phyloP scores from a whole-genome alignment of 2,329 filamentous ascomycete genomes.

The Apiospora kogelbergensis region DNA sequence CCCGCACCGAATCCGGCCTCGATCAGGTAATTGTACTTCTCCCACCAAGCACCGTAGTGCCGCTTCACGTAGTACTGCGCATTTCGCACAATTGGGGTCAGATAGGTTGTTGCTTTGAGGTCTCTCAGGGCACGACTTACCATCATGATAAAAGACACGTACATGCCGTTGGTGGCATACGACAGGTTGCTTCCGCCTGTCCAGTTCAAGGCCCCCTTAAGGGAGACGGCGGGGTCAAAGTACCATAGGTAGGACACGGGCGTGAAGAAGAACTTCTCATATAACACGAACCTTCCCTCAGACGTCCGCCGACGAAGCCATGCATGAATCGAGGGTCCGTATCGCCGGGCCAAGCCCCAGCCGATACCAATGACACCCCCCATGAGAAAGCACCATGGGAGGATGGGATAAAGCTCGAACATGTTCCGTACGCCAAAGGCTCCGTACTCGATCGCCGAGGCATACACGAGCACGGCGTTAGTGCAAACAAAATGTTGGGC shows the following conservation, averaged over 20 bases:
- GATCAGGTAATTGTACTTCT: slow-evolving; percentile 28
- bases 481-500: slow-evolving; percentile 31
- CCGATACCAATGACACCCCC: slow-evolving; percentile 31
- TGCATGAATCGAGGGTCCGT: slow-evolving; percentile 20
- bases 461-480: slow-evolving; percentile 33
- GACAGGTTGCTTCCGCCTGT: slow-evolving; percentile 29
- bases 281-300: slow-evolving; percentile 17
- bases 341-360: slow-evolving; percentile 28
- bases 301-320: slow-evolving; percentile 16
- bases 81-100: not conserved
- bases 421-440: slow-evolving; percentile 29
- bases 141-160: slow-evolving; percentile 24
- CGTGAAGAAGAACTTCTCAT: slow-evolving; percentile 23
- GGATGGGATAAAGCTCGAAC: slow-evolving; percentile 29
- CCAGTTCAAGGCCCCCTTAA: slow-evolving; percentile 29
- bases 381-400: slow-evolving; percentile 35
- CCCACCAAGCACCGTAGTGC: slow-evolving; percentile 36
- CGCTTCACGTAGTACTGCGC: slow-evolving; percentile 23
- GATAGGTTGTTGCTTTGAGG: not conserved
- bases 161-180: slow-evolving; percentile 29
- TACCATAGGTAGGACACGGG: slow-evolving; percentile 17
- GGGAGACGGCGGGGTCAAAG: slow-evolving; percentile 23
- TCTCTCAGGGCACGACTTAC: not conserved
- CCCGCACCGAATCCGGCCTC: slow-evolving; percentile 38
- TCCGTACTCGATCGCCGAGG: slow-evolving; percentile 34